Percentiles rank a stretch among this genome's conserved stretches.
Evolutionary conservation across 1,284 basidiomycete species (phyloP).

Genomic region (Sanghuangporus baumii): DNA sequence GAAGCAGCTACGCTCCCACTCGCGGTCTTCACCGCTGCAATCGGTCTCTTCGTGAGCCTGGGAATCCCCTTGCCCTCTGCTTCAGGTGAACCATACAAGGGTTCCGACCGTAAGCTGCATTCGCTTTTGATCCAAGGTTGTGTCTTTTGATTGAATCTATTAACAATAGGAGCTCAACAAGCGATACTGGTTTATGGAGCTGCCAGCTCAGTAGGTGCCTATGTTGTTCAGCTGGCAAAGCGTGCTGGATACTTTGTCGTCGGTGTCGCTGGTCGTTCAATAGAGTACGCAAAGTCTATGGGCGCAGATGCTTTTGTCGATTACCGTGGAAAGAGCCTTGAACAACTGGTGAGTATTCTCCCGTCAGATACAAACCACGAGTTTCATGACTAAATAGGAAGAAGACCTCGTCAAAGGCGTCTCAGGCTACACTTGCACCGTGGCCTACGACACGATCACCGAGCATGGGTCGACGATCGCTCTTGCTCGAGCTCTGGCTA

Average conservation of each 20-base stretch:
- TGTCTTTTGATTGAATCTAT: neutral
- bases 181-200: conserved; percentile 29
- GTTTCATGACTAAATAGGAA: neutral
- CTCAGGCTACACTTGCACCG: neutral
- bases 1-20: conserved; percentile 29
- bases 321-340: conserved; percentile 21
- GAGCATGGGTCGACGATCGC: neutral
- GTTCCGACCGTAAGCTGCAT: neutral
- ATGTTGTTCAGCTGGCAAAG: conserved; percentile 30
- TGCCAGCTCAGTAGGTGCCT: conserved; percentile 28
- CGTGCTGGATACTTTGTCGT: conserved; percentile 23
- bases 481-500: conserved; percentile 6
- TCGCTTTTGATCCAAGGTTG: neutral
- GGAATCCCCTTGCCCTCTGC: conserved; percentile 18
- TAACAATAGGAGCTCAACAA: conserved; percentile 4
- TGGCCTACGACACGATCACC: conserved; percentile 11
- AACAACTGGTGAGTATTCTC: conserved; percentile 1
- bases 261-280: conserved; percentile 25
- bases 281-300: conserved; percentile 18
- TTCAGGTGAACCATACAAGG: neutral
- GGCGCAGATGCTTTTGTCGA: conserved; percentile 27
- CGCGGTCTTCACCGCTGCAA: conserved; percentile 29
- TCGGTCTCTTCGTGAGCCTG: conserved; percentile 27
- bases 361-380: neutral
- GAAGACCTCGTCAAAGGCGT: conserved; percentile 7